phyloP scores from a whole-genome alignment of 2,329 filamentous ascomycete species.

The Pestalotiopsis sp. region DNA sequence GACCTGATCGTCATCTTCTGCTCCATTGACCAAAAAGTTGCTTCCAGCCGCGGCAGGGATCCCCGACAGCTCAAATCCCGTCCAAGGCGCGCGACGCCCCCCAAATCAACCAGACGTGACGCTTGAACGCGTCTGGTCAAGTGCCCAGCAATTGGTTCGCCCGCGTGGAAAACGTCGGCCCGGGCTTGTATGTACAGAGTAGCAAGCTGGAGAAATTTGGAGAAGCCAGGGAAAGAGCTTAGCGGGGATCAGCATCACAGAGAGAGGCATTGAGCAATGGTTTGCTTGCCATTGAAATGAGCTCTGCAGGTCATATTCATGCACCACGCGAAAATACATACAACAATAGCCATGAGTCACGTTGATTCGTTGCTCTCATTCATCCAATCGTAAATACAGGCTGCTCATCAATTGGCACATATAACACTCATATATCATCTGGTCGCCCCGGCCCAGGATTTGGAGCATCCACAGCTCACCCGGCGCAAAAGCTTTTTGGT shows the following conservation, averaged over 20 bases:
- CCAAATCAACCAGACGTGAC: not conserved
- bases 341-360: constrained; percentile 1
- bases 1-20: not conserved
- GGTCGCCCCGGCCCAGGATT: too few relatives aligned
- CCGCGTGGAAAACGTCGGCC: constrained; percentile 1
- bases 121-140: not conserved
- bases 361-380: not conserved
- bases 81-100: not conserved
- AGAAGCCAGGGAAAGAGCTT: constrained; percentile 1
- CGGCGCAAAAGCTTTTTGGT: not conserved
- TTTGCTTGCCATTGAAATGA: constrained; percentile 13
- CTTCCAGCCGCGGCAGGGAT: not conserved
- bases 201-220: constrained; percentile 10
- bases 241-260: not conserved
- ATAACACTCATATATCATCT: not conserved
- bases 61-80: not conserved
- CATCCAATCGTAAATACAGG: not conserved
- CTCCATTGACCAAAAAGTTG: not conserved
- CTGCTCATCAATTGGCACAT: not conserved
- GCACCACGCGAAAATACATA: constrained; percentile 12
- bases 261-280: constrained; percentile 5
- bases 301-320: constrained; percentile 15
- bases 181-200: not conserved
- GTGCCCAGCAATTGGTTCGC: not conserved
- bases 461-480: not conserved